Evolutionary conservation across 306 rosid genomes (phyloP).

Genomic region (Arachis hypogaea): DNA sequence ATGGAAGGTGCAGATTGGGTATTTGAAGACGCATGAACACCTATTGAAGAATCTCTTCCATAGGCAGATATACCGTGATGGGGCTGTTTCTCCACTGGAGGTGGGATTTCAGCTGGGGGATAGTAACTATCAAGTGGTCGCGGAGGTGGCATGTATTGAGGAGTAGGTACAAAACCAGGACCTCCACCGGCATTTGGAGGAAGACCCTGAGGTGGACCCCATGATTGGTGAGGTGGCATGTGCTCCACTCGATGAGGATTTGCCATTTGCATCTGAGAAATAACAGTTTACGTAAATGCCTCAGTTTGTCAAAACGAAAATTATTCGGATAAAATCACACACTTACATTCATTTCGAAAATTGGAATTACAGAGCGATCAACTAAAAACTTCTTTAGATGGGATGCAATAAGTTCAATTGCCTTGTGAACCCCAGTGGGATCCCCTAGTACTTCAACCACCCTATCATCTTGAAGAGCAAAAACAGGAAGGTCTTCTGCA

Average conservation of each 20-base stretch:
- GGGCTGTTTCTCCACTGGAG: slow-evolving; percentile 85
- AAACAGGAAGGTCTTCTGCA: slow-evolving; percentile 91
- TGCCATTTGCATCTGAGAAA: slow-evolving; percentile 83
- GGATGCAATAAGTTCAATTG: slow-evolving; percentile 84
- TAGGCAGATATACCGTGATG: slow-evolving; percentile 97
- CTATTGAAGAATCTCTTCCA: slow-evolving; percentile 82
- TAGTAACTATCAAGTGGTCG: slow-evolving; percentile 82
- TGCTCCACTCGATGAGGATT: slow-evolving; percentile 70
- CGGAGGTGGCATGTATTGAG: slow-evolving; percentile 87
- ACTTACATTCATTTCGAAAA: slow-evolving; percentile 88
- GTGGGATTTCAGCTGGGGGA: slow-evolving; percentile 72
- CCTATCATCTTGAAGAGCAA: slow-evolving; percentile 96
- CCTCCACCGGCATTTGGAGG: slow-evolving; percentile 85
- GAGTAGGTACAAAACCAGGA: slow-evolving; percentile 79
- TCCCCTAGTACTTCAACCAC: slow-evolving; percentile 96
- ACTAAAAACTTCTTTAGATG: slow-evolving; percentile 94
- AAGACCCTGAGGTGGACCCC: slow-evolving; percentile 91
- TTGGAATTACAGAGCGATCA: slow-evolving; percentile 83
- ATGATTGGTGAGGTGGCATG: slow-evolving; percentile 80
- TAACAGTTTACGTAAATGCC: slow-evolving; percentile 34
- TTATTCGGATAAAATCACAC: slow-evolving; percentile 13
- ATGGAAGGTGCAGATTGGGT: slow-evolving; percentile 78
- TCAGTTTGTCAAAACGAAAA: slow-evolving; percentile 15
- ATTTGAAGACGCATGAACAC: slow-evolving; percentile 70
- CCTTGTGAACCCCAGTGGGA: slow-evolving; percentile 81